A percentile compares a stretch with the other conserved stretches of the same genome.
Evolutionary conservation across 2,329 filamentous ascomycete species (phyloP).

Genomic region (Trichophyton benhamiae): DNA sequence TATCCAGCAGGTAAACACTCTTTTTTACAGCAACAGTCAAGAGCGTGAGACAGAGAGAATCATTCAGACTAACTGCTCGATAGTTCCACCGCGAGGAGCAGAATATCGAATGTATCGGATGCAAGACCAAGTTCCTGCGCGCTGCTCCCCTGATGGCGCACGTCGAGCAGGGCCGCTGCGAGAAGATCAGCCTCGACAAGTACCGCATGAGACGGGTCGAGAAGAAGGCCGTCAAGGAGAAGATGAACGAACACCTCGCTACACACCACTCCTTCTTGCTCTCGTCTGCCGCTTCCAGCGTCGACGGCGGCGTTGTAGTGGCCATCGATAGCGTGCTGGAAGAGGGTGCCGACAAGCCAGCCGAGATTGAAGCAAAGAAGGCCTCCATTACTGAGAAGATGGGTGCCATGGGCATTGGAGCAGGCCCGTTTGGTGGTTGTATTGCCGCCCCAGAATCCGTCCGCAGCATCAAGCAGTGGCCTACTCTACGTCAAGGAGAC

Average conservation of each 20-base stretch:
- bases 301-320: constrained; percentile 18
- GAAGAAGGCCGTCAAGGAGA: constrained; percentile 36
- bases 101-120: constrained; percentile 39
- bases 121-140: constrained; percentile 35
- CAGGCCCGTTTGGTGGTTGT: background rate
- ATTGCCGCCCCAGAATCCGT: background rate
- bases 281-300: constrained; percentile 11
- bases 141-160: constrained; percentile 42
- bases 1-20: constrained; percentile 34
- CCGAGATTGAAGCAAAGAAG: constrained; percentile 1
- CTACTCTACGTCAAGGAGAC: constrained; percentile 7
- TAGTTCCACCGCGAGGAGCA: constrained; percentile 41
- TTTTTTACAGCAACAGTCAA: background rate
- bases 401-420: background rate
- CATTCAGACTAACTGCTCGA: background rate
- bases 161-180: constrained; percentile 42
- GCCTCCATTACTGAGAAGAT: constrained; percentile 11
- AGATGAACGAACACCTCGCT: constrained; percentile 13
- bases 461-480: constrained; percentile 18
- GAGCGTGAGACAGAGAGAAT: background rate
- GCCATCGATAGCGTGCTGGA: constrained; percentile 9
- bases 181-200: constrained; percentile 28
- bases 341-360: constrained; percentile 14
- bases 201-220: constrained; percentile 41
- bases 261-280: background rate